Percentiles rank a stretch among this genome's conserved stretches.
Evolutionary conservation across 768 basidiomycete species (phyloP).

Genomic region (Boletales sp.): DNA sequence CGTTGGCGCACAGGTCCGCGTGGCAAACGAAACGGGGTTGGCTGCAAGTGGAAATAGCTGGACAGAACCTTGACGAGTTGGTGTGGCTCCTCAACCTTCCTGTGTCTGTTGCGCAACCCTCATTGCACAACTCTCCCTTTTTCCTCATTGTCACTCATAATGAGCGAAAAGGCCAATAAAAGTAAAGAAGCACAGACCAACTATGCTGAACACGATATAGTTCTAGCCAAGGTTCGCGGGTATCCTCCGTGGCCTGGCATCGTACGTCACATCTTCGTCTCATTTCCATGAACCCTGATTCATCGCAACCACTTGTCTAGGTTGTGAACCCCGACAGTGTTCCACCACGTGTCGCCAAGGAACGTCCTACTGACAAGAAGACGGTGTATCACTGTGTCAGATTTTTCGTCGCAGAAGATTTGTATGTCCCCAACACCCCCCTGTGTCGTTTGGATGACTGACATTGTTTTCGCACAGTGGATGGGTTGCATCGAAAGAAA

Average conservation of each 20-base stretch:
- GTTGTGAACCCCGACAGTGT: conserved; percentile 73
- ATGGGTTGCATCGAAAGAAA: conserved; percentile 81
- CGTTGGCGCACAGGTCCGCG: conserved; percentile 38
- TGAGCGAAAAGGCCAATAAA: conserved; percentile 53
- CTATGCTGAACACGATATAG: conserved; percentile 77
- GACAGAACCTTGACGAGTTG: conserved; percentile 38
- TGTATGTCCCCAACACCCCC: conserved; percentile 53
- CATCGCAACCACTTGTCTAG: conserved; percentile 38
- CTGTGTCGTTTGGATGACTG: conserved; percentile 8
- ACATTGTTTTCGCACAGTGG: conserved; percentile 46
- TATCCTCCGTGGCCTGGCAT: conserved; percentile 95
- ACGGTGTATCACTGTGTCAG: conserved; percentile 65
- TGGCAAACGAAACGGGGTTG: conserved; percentile 37
- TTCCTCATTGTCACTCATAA: conserved; percentile 20
- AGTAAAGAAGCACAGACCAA: conserved; percentile 38
- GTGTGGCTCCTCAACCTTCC: conserved; percentile 38
- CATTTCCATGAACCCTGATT: conserved; percentile 6
- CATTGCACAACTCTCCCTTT: conserved; percentile 16
- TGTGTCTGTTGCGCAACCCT: conserved; percentile 35
- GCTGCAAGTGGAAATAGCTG: conserved; percentile 38
- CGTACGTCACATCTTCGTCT: conserved; percentile 51
- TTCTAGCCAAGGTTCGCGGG: conserved; percentile 91
- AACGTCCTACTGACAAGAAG: conserved; percentile 74
- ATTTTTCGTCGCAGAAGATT: conserved; percentile 94
- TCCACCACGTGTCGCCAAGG: conserved; percentile 56